A percentile compares a stretch with the other conserved stretches of the same genome.
phyloP scores from a whole-genome alignment of 495 filamentous ascomycete species.

The Paragyromitra xinjiangensis region DNA sequence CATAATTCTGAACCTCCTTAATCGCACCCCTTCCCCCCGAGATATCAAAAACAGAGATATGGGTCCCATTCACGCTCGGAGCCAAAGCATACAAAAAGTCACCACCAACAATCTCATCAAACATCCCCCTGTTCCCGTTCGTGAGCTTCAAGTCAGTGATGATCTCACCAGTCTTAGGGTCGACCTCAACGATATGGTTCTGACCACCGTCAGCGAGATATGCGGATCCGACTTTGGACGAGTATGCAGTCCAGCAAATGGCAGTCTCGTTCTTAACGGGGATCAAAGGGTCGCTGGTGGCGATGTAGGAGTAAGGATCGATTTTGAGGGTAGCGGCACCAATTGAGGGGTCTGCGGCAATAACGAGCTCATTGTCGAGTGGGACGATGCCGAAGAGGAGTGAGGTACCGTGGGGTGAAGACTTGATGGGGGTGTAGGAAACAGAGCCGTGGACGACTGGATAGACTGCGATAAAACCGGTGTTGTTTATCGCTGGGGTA shows the following conservation, averaged over 20 bases:
- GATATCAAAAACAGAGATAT: slow-evolving; percentile 65
- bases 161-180: slow-evolving; percentile 60
- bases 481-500: slow-evolving; percentile 63
- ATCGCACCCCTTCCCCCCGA: slow-evolving; percentile 56
- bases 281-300: slow-evolving; percentile 58
- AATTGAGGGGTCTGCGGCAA: slow-evolving; percentile 67
- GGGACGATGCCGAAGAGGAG: slow-evolving; percentile 67
- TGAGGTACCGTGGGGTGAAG: slow-evolving; percentile 63
- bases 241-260: slow-evolving; percentile 67
- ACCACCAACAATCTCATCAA: slow-evolving; percentile 63
- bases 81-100: slow-evolving; percentile 15
- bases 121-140: slow-evolving; percentile 64
- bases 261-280: slow-evolving; percentile 61
- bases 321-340: slow-evolving; percentile 63
- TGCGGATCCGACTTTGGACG: slow-evolving; percentile 60
- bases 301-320: slow-evolving; percentile 36
- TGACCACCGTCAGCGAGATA: slow-evolving; percentile 66
- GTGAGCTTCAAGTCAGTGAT: slow-evolving; percentile 48
- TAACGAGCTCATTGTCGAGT: slow-evolving; percentile 58
- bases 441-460: slow-evolving; percentile 58
- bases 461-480: slow-evolving; percentile 66
- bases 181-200: slow-evolving; percentile 67
- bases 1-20: slow-evolving; percentile 61
- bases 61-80: slow-evolving; percentile 54
- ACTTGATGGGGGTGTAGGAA: slow-evolving; percentile 51